Evolutionary conservation across 192 early-diverging fungal species (phyloP), one percentile per base, ranked within the genome.

Genomic region (Neocallimastix lanati): DNA sequence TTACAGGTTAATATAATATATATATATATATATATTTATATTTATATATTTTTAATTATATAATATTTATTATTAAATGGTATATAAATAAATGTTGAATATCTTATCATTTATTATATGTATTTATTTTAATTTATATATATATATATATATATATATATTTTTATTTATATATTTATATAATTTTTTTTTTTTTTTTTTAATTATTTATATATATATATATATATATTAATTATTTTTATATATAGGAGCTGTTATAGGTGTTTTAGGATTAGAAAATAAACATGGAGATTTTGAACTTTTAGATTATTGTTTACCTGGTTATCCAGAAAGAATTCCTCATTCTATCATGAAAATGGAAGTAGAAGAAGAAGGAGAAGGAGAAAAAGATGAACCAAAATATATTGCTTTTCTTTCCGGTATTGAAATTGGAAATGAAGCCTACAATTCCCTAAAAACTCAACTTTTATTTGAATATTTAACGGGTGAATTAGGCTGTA

Each of bases 401-500:
- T 94, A 86, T 79, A 87, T 98, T 27, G 96, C 94, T 13, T 76
- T 97, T 38, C 84, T 96, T 1, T 94, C 94, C 7, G 96, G 96
- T 7, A 81, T 98, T 28, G 88, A 88, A 78, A 86, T 94, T 78
- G 92, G 88, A 16, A 81, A 81, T 0, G 83, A 83, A 12, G 84
- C 81, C 28, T 85, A 85, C 11, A 82, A 85, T 29, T 84, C 85
- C 13, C 82, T 94, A 80, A 87, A 91, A 29, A 78, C 91, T 78
- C 90, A 97, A 83, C 37, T 97, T 37, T 82, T 97, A 50, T 80
- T 88, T 14, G 96, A 97, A 81, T 95, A 85, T 78, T 79, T 98
- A 27, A 86, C 90, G 29, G 96, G 96, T 76, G 91, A 90, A 82
- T 81, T 92, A 28, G 95, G 95, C 29, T 80, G 78, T 27, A 33